Conservation (phyloP, 306 rosid species). For the Inga oerstediana region DNA sequence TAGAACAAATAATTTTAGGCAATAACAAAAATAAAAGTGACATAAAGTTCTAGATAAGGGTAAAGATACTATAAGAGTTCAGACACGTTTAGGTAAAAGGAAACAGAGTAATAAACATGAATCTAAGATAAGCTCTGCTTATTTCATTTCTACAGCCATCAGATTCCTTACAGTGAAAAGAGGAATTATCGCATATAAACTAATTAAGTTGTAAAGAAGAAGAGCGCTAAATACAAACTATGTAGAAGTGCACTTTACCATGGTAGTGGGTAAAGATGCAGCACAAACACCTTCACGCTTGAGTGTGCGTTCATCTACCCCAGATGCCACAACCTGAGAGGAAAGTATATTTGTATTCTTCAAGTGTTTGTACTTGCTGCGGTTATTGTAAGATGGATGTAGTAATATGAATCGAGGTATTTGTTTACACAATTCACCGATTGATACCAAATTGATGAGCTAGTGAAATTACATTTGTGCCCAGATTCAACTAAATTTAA, state of each 20-base stretch:
- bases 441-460: background rate
- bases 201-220: conserved; percentile 21
- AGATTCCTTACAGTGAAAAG: conserved; percentile 19
- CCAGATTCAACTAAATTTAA: conserved; percentile 10
- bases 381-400: conserved; percentile 8
- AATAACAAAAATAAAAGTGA: background rate
- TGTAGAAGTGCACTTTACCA: conserved; percentile 52
- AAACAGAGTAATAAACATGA: background rate
- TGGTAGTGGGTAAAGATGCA: conserved; percentile 96
- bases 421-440: background rate
- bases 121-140: background rate
- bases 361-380: conserved; percentile 21
- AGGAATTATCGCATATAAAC: background rate
- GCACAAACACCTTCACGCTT: conserved; percentile 99
- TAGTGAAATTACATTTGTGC: conserved; percentile 19
- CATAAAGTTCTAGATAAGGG: background rate
- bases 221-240: conserved; percentile 12
- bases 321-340: conserved; percentile 92
- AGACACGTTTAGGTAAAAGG: conserved; percentile 1
- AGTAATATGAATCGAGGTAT: conserved; percentile 21
- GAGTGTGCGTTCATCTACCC: conserved; percentile 93
- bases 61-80: conserved; percentile 7
- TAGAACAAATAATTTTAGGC: conserved; percentile 21
- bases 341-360: conserved; percentile 35
- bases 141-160: background rate